Conservation (phyloP, 306 rosid genomes). For the Glycyrrhiza uralensis region DNA sequence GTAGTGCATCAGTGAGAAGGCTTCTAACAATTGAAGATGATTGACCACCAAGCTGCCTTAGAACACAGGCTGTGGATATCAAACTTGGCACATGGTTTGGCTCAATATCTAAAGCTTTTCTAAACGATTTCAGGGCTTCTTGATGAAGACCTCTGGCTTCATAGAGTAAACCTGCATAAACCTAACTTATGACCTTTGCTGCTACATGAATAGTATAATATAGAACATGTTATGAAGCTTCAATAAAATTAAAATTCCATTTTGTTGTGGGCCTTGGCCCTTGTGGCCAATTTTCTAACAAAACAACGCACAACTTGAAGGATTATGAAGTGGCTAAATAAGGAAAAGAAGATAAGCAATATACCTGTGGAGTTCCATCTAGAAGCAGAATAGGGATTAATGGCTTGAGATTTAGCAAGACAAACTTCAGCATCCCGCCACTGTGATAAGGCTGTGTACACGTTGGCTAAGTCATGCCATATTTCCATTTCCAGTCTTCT, state of each 20-base stretch:
- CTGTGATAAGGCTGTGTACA: conserved; percentile 62
- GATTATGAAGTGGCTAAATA: background rate
- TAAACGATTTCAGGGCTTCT: conserved; percentile 72
- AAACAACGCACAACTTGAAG: background rate
- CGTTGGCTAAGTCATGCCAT: conserved; percentile 83
- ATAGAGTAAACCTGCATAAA: conserved; percentile 55
- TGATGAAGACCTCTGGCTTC: conserved; percentile 70
- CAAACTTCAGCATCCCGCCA: conserved; percentile 92
- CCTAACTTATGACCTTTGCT: background rate
- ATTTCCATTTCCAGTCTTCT: conserved; percentile 84
- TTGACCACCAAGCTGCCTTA: conserved; percentile 66
- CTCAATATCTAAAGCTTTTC: conserved; percentile 71
- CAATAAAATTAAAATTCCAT: background rate
- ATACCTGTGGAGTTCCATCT: conserved; percentile 82
- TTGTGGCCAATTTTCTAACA: background rate
- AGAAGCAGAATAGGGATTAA: conserved; percentile 85
- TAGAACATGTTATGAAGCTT: background rate
- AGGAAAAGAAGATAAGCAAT: background rate
- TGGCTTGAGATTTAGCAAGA: conserved; percentile 68
- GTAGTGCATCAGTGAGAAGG: conserved; percentile 77
- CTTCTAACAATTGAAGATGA: conserved; percentile 67
- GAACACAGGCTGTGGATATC: conserved; percentile 72
- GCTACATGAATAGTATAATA: background rate
- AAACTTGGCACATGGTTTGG: conserved; percentile 76
- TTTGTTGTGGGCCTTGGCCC: too few relatives aligned